A percentile compares a stretch with the other conserved stretches of the same genome.
Conservation (phyloP, 495 filamentous ascomycete species). For the Xylaria sp. region DNA sequence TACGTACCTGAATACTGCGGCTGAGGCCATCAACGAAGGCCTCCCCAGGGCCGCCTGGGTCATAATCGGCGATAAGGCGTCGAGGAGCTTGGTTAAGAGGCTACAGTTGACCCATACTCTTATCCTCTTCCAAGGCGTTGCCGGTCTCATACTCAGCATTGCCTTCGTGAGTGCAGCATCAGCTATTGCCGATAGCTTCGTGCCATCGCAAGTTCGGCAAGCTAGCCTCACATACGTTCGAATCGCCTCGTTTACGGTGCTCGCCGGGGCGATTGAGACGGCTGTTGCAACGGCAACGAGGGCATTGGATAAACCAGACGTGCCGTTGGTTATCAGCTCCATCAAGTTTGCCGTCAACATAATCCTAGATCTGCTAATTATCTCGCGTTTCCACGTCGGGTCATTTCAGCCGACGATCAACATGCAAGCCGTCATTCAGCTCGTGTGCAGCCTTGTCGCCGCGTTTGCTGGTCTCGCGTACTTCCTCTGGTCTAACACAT, state of each 20-base stretch:
- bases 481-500: conserved; percentile 55
- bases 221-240: conserved; percentile 70
- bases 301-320: conserved; percentile 74
- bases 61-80: conserved; percentile 70
- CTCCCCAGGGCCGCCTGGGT: conserved; percentile 73
- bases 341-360: conserved; percentile 72
- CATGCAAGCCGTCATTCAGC: conserved; percentile 67
- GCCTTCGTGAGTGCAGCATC: conserved; percentile 63
- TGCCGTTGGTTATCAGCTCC: conserved; percentile 72
- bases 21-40: conserved; percentile 76
- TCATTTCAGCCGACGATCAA: conserved; percentile 61
- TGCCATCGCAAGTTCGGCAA: conserved; percentile 63
- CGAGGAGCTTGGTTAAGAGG: conserved; percentile 58
- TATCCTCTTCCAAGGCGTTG: conserved; percentile 62
- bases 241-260: conserved; percentile 65
- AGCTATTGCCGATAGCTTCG: conserved; percentile 66
- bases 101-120: conserved; percentile 69
- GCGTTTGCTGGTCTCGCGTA: conserved; percentile 66
- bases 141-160: conserved; percentile 68
- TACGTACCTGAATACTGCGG: conserved; percentile 66
- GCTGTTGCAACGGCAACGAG: conserved; percentile 68
- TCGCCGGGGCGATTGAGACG: conserved; percentile 69
- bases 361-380: conserved; percentile 70
- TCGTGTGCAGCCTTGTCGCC: conserved; percentile 65
- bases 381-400: conserved; percentile 72